Percentiles rank a stretch among this genome's conserved stretches.
These are phyloP conservation scores for Blumeriella jaapii DNA, from an alignment of 2,329 filamentous ascomycete genomes.

Conservation along the genomic window DNA sequence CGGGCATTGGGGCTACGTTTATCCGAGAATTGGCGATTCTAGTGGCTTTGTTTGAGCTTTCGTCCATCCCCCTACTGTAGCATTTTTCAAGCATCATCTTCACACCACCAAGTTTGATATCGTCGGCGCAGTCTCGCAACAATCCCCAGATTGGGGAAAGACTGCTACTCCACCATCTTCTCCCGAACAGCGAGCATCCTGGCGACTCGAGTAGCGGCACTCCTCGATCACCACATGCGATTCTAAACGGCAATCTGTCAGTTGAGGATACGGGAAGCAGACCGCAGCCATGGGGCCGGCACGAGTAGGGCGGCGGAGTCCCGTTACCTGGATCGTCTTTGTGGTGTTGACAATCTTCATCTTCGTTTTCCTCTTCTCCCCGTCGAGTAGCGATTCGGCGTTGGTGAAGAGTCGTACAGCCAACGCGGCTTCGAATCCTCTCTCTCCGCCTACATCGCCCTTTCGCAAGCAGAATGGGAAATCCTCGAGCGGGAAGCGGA, in stretches of 20 bases:
- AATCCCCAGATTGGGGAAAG: constrained; percentile 10
- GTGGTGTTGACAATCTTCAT: constrained; percentile 61
- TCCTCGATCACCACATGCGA: constrained; percentile 21
- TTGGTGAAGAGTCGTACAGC: constrained; percentile 38
- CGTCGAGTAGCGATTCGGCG: constrained; percentile 36
- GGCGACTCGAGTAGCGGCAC: too few relatives aligned
- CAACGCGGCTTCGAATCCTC: constrained; percentile 51
- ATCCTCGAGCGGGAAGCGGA: constrained; percentile 35
- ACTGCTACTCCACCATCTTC: constrained; percentile 4
- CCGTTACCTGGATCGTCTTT: constrained; percentile 63
- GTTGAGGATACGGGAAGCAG: constrained; percentile 23
- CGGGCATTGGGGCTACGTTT: too few relatives aligned
- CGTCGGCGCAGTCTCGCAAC: constrained; percentile 32
- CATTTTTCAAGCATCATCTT: too few relatives aligned
- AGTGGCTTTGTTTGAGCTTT: too few relatives aligned
- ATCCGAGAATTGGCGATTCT: too few relatives aligned
- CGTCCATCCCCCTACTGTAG: too few relatives aligned
- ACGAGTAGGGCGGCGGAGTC: constrained; percentile 67
- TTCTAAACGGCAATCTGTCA: constrained; percentile 10
- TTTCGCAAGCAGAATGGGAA: constrained; percentile 56
- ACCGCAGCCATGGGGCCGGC: constrained; percentile 42
- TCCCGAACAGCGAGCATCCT: constrained; percentile 3
- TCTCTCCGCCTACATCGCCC: constrained; percentile 63
- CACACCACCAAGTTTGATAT: constrained; percentile 22
- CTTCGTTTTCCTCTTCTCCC: constrained; percentile 49